Evolutionary conservation across 1,139 yeast species (phyloP).

Genomic region (Eremothecium cymbalariae): DNA sequence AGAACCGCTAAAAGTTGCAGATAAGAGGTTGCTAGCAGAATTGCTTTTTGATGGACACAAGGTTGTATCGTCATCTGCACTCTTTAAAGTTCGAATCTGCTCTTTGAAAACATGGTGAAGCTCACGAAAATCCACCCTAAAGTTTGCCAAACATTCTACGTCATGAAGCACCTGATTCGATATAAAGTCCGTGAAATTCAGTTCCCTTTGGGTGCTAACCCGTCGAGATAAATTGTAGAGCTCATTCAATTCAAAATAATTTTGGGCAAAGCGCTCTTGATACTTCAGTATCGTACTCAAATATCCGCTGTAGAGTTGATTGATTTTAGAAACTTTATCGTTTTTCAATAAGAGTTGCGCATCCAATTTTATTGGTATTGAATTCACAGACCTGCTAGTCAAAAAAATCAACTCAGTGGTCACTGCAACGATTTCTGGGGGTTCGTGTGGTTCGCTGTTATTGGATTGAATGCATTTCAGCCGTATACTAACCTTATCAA

Average conservation of each 20-base stretch:
- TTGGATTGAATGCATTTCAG: constrained; percentile 27
- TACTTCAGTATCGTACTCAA: constrained; percentile 12
- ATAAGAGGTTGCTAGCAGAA: constrained; percentile 9
- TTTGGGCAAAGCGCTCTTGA: constrained; percentile 15
- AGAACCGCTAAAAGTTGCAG: constrained; percentile 16
- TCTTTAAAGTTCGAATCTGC: constrained; percentile 18
- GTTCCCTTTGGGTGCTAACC: constrained; percentile 11
- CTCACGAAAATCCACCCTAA: constrained; percentile 15
- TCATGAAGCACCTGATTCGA: constrained; percentile 19
- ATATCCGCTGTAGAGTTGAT: constrained; percentile 12
- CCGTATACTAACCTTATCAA: constrained; percentile 24
- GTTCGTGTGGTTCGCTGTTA: constrained; percentile 21
- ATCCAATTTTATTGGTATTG: constrained; percentile 31
- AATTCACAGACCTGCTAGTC: constrained; percentile 28
- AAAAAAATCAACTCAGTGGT: constrained; percentile 23
- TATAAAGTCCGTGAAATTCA: constrained; percentile 23
- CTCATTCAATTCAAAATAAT: constrained; percentile 15
- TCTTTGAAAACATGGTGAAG: constrained; percentile 24
- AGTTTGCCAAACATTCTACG: constrained; percentile 22
- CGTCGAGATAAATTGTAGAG: constrained; percentile 16
- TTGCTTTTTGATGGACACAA: constrained; percentile 8
- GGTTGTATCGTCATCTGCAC: constrained; percentile 8
- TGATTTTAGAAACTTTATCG: constrained; percentile 14
- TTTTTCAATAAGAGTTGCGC: constrained; percentile 20
- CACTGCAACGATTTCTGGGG: constrained; percentile 23